These are phyloP conservation scores for Sungouiozyma intestinalis DNA, from an alignment of 805 yeast species.

Conservation along the genomic window DNA sequence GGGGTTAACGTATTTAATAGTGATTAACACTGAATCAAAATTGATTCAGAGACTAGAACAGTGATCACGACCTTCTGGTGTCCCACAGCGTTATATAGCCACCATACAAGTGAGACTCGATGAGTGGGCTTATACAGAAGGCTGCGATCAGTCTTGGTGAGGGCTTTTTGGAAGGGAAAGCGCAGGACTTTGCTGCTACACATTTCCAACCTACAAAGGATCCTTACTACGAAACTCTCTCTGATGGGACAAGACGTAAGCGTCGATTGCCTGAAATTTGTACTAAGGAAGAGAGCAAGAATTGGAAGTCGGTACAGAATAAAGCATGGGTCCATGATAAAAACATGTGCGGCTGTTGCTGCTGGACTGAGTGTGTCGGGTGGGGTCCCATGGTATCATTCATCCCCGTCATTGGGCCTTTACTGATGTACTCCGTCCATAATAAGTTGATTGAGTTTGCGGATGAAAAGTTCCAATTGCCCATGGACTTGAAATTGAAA, in stretches of 20 bases:
- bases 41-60: too few relatives aligned
- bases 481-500: slow-evolving; percentile 48
- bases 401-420: slow-evolving; percentile 79
- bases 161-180: slow-evolving; percentile 16
- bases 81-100: too few relatives aligned
- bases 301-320: slow-evolving; percentile 64
- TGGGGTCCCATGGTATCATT: slow-evolving; percentile 62
- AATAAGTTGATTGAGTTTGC: slow-evolving; percentile 53
- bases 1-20: too few relatives aligned
- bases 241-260: slow-evolving; percentile 36
- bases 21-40: too few relatives aligned
- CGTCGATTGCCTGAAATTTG: slow-evolving; percentile 38
- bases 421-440: slow-evolving; percentile 70
- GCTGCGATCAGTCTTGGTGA: slow-evolving; percentile 5
- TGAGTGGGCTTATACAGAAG: slow-evolving; percentile 9
- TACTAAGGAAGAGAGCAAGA: slow-evolving; percentile 47
- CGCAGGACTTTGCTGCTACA: slow-evolving; percentile 18
- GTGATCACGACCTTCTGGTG: too few relatives aligned
- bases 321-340: slow-evolving; percentile 84
- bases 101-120: too few relatives aligned
- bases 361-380: slow-evolving; percentile 62
- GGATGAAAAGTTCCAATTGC: slow-evolving; percentile 44
- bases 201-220: slow-evolving; percentile 33
- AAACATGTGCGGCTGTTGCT: slow-evolving; percentile 65
- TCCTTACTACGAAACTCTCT: slow-evolving; percentile 47